Percentiles rank a stretch among this genome's conserved stretches.
Conservation (phyloP, 108 stramenopile species). For the Epithemia pelagica region DNA sequence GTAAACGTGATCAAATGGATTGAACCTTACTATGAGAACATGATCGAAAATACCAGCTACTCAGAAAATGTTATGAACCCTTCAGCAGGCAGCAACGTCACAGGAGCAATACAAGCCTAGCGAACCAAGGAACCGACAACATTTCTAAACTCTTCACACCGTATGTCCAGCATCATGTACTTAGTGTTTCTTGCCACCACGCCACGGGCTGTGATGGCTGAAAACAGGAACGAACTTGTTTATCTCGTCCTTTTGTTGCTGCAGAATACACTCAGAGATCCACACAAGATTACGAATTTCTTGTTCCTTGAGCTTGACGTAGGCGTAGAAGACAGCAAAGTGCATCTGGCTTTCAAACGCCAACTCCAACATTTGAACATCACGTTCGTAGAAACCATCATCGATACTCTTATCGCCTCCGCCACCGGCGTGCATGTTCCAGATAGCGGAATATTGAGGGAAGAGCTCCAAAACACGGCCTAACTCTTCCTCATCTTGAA, state of each 20-base stretch:
- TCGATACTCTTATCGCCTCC: slow-evolving; percentile 87
- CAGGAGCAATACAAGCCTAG: too few relatives aligned
- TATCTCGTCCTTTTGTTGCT: slow-evolving; percentile 97
- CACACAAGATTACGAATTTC: slow-evolving; percentile 99
- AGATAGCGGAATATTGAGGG: slow-evolving; percentile 89
- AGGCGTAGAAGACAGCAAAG: slow-evolving; percentile 95
- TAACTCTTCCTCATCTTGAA: slow-evolving; percentile 85
- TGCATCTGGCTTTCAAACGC: slow-evolving; percentile 99
- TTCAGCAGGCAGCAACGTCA: too few relatives aligned
- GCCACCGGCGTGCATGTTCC: slow-evolving; percentile 86
- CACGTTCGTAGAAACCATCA: slow-evolving; percentile 97
- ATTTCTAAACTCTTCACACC: too few relatives aligned
- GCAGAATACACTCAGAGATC: slow-evolving; percentile 98
- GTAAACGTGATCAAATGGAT: too few relatives aligned
- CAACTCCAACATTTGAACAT: slow-evolving; percentile 91
- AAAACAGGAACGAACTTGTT: slow-evolving; percentile 98
- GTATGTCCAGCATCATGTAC: too few relatives aligned
- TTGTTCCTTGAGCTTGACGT: slow-evolving; percentile 99
- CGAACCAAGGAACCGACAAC: too few relatives aligned
- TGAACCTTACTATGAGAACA: too few relatives aligned
- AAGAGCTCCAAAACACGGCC: slow-evolving; percentile 86
- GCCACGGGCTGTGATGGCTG: slow-evolving; percentile 87
- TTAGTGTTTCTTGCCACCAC: slow-evolving; percentile 36
- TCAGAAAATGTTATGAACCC: too few relatives aligned
- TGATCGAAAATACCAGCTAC: too few relatives aligned